Conservation (phyloP, 192 early-diverging fungal genomes). For the Dissophora globulifera region DNA sequence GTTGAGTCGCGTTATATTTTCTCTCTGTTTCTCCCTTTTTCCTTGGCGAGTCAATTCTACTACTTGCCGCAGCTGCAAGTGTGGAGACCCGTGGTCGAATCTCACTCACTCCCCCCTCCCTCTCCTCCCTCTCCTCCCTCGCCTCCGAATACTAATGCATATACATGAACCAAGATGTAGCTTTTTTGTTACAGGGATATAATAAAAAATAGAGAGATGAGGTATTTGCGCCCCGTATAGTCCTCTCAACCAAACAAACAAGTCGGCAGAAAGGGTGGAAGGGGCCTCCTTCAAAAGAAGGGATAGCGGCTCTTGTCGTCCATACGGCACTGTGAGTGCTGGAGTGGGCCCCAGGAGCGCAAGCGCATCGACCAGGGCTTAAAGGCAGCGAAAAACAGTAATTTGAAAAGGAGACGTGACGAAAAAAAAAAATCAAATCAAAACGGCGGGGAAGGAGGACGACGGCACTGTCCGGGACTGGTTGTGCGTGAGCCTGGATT, state of each 20-base stretch:
- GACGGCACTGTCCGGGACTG: no score
- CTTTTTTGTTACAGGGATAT: not conserved
- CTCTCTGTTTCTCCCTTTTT: no score
- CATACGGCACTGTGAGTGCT: conserved; percentile 43
- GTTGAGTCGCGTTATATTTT: no score
- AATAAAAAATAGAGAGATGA: not conserved
- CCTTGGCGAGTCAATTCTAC: no score
- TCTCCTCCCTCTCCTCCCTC: no score
- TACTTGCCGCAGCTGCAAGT: not conserved
- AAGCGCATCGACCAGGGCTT: conserved; percentile 49
- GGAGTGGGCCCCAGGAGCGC: conserved; percentile 38
- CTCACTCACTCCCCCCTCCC: no score
- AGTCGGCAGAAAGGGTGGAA: conserved; percentile 41
- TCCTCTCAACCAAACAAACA: conserved; percentile 21
- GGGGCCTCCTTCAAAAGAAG: conserved; percentile 12
- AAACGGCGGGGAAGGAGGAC: no score
- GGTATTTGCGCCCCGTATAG: conserved; percentile 38
- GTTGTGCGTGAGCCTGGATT: no score
- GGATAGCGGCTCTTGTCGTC: conserved; percentile 38
- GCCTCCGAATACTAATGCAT: no score
- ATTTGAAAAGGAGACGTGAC: conserved; percentile 52
- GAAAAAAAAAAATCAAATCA: conserved; percentile 16
- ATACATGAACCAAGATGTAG: no score
- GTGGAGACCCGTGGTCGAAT: no score
- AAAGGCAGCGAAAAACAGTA: conserved; percentile 41